Conservation (phyloP, 2,329 filamentous ascomycete species). For the Dactylellina sp. region DNA sequence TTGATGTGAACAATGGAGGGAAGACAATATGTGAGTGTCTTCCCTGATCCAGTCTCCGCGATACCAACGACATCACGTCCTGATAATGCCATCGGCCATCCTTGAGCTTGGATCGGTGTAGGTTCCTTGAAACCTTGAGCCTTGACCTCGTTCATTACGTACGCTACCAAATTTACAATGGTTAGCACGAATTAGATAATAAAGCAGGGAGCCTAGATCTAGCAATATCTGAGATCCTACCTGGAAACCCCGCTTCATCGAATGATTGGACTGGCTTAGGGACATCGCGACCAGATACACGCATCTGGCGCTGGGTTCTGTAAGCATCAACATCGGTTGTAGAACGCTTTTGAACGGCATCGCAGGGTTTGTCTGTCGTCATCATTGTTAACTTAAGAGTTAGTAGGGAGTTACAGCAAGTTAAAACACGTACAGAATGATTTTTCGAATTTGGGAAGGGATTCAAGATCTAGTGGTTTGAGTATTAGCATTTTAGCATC, state of each 20-base stretch:
- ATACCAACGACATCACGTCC: constrained; percentile 99
- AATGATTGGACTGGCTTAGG: constrained; percentile 97
- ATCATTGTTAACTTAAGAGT: not conserved
- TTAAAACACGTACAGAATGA: constrained; percentile 74
- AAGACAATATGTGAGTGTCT: constrained; percentile 98
- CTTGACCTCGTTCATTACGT: constrained; percentile 99
- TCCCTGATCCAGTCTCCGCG: constrained; percentile 98
- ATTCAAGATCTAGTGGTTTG: constrained; percentile 72
- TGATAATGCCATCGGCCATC: constrained; percentile 98
- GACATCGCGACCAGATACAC: constrained; percentile 81
- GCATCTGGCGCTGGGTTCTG: constrained; percentile 85
- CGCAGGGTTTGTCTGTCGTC: constrained; percentile 52
- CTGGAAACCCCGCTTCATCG: constrained; percentile 95
- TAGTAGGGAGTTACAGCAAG: not conserved
- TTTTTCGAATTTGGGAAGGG: constrained; percentile 97
- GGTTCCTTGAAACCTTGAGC: constrained; percentile 93
- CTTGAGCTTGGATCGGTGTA: constrained; percentile 96
- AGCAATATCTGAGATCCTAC: constrained; percentile 49
- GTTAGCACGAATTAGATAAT: constrained; percentile 13
- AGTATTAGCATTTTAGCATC: constrained; percentile 43
- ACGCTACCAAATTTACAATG: constrained; percentile 68
- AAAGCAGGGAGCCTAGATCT: constrained; percentile 4
- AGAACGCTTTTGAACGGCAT: constrained; percentile 75
- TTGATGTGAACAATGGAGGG: constrained; percentile 99
- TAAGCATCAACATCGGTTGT: constrained; percentile 86